Conservation (phyloP, 495 filamentous ascomycete species). For the Tuber borchii region DNA sequence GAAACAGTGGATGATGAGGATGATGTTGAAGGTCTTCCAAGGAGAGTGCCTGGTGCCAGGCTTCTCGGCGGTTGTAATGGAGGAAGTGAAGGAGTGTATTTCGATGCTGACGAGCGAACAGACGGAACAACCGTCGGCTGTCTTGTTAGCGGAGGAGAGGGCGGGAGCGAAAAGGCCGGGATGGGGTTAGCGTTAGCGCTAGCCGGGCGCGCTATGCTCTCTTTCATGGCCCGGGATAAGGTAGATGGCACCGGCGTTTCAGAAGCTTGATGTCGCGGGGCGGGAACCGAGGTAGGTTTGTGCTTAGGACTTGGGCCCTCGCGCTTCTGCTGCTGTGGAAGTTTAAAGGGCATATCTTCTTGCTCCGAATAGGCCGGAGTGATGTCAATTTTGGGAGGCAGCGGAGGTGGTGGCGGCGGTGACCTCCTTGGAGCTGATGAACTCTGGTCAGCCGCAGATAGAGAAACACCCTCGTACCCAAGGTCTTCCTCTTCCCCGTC, state of each 20-base stretch:
- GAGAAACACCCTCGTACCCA: slow-evolving; percentile 29
- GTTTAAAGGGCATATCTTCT: slow-evolving; percentile 35
- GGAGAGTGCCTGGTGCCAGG: slow-evolving; percentile 15
- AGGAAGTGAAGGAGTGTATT: slow-evolving; percentile 17
- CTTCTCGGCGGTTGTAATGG: slow-evolving; percentile 15
- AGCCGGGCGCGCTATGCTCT: slow-evolving; percentile 24
- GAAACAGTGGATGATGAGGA: slow-evolving; percentile 25
- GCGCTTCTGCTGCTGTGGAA: slow-evolving; percentile 30
- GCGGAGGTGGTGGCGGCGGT: slow-evolving; percentile 19
- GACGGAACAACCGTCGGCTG: slow-evolving; percentile 27
- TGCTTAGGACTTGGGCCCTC: slow-evolving; percentile 28
- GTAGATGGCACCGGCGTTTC: slow-evolving; percentile 29
- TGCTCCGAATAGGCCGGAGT: slow-evolving; percentile 26
- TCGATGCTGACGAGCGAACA: slow-evolving; percentile 21
- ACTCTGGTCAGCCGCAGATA: slow-evolving; percentile 25
- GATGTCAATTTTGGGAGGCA: slow-evolving; percentile 20
- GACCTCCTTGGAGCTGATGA: slow-evolving; percentile 22
- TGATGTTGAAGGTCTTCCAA: slow-evolving; percentile 22
- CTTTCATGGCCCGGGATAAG: slow-evolving; percentile 30
- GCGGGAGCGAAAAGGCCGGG: slow-evolving; percentile 32
- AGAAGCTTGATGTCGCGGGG: slow-evolving; percentile 24
- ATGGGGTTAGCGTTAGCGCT: slow-evolving; percentile 1
- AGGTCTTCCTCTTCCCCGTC: slow-evolving; percentile 27
- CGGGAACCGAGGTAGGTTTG: slow-evolving; percentile 21
- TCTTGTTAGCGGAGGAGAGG: slow-evolving; percentile 39